Evolutionary conservation across 768 basidiomycete genomes (phyloP), one percentile per base, ranked within the genome.

Genomic region (Leccinum boreale): DNA sequence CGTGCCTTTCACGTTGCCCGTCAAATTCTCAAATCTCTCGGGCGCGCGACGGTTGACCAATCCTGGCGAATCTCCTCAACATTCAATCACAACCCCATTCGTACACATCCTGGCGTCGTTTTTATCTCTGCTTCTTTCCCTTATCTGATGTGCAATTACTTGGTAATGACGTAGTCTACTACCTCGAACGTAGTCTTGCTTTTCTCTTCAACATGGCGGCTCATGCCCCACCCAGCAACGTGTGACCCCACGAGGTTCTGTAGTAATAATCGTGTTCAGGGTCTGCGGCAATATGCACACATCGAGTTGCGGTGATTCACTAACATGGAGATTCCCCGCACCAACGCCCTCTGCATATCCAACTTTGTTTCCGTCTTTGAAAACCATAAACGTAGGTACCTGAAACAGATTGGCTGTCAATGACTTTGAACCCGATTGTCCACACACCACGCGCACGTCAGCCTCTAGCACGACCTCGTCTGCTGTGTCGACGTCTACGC

Each of bases 401-500:
- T 69, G 6, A n/a, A 11, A 26, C 42, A 29, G 6, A 46, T 46
- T 3, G 24, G 17, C 6, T 12, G 35, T 1, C n/a, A 23, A 39
- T 9, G 23, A 24, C 12, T 1, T 45, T 9, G 8, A 24, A 4
- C 58, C 24, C 17, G 44, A 7, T 51, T 1, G 47, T 53, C 39
- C 28, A 57, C 86, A 36, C 68, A 88, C 87, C 53, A 84, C 85
- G 58, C 82, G 78, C 56, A 89, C 75, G 42, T 81, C 81, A 52
- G 80, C 82, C 70, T 87, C 85, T 57, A 81, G 70, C 1, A 81
- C 67, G 51, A 89, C 81, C 0, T 79, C 77, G 4, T 66, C 58
- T 53, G 81, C 80, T 36, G 75, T 76, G 63, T 93, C 90, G 29
- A 90, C 81, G 61, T 93, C 83, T 56, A 91, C 84, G 68, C 87